These are phyloP conservation scores for Teunomyces funiuensis DNA, from an alignment of 805 yeast species.

Conservation along the genomic window DNA sequence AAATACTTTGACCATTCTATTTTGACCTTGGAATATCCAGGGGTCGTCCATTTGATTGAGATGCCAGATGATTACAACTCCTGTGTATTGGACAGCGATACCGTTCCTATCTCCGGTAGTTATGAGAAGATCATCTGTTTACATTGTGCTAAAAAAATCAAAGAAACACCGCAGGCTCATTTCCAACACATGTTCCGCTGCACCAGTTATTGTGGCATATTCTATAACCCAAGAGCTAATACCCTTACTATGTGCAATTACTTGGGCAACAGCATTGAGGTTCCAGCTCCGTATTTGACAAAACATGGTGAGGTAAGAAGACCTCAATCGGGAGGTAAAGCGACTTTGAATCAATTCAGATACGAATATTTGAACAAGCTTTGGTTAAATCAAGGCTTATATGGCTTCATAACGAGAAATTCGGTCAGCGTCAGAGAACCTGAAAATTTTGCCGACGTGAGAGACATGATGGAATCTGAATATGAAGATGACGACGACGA, in stretches of 20 bases:
- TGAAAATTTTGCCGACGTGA: conserved; percentile 3
- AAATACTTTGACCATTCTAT: conserved; percentile 21
- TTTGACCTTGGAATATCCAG: conserved; percentile 49
- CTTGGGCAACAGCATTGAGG: conserved; percentile 27
- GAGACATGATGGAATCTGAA: conserved; percentile 1
- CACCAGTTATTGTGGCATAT: conserved; percentile 14
- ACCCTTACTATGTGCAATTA: conserved; percentile 22
- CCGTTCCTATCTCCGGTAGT: conserved; percentile 12
- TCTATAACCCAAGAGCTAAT: conserved; percentile 24
- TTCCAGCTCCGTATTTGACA: conserved; percentile 71
- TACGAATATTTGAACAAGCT: conserved; percentile 55
- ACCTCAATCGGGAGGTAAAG: conserved; percentile 55
- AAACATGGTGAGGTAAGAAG: conserved; percentile 73
- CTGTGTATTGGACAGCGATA: conserved; percentile 24
- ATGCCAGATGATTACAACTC: conserved; percentile 45
- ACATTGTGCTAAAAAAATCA: conserved; percentile 30
- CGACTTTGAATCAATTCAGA: conserved; percentile 52
- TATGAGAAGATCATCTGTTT: conserved; percentile 33
- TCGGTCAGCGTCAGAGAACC: conserved; percentile 22
- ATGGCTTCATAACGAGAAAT: conserved; percentile 44
- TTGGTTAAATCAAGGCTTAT: conserved; percentile 63
- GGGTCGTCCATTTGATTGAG: conserved; percentile 50
- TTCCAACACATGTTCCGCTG: conserved; percentile 29
- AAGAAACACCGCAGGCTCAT: conserved; percentile 15
- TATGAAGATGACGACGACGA: conserved; percentile 10